Percentiles rank a stretch among this genome's conserved stretches.
phyloP scores from a whole-genome alignment of 2,329 filamentous ascomycete species.

The Trichoderma gracile region DNA sequence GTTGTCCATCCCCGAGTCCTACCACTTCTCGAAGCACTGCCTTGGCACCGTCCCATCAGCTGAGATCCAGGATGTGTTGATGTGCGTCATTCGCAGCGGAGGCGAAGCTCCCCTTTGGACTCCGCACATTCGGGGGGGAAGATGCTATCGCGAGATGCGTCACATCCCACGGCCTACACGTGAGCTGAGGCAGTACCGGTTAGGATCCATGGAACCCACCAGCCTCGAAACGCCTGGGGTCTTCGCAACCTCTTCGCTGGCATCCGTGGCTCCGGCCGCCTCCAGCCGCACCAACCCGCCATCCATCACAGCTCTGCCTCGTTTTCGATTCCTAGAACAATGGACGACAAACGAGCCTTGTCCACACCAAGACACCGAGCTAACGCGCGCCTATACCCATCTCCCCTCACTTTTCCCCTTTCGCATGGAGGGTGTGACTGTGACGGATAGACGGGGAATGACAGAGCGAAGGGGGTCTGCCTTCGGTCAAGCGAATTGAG shows the following conservation, averaged over 20 bases:
- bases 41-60: too few relatives aligned
- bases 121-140: background rate
- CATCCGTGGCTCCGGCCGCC: background rate
- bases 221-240: too few relatives aligned
- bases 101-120: background rate
- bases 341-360: background rate
- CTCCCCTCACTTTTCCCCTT: background rate
- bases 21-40: background rate
- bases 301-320: constrained; percentile 1
- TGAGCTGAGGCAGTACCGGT: too few relatives aligned
- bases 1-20: background rate
- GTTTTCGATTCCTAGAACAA: background rate
- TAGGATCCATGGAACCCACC: too few relatives aligned
- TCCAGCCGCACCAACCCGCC: constrained; percentile 13
- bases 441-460: background rate
- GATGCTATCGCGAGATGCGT: background rate
- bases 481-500: background rate
- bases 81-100: constrained; percentile 1
- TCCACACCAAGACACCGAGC: constrained; percentile 19
- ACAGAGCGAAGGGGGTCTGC: too few relatives aligned
- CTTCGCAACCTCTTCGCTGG: background rate
- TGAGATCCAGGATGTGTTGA: too few relatives aligned
- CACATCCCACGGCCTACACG: too few relatives aligned
- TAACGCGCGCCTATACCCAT: background rate
- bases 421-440: background rate